A percentile compares a stretch with the other conserved stretches of the same genome.
Conservation (phyloP, 2,329 filamentous ascomycete species). For the Neonectria hederae region DNA sequence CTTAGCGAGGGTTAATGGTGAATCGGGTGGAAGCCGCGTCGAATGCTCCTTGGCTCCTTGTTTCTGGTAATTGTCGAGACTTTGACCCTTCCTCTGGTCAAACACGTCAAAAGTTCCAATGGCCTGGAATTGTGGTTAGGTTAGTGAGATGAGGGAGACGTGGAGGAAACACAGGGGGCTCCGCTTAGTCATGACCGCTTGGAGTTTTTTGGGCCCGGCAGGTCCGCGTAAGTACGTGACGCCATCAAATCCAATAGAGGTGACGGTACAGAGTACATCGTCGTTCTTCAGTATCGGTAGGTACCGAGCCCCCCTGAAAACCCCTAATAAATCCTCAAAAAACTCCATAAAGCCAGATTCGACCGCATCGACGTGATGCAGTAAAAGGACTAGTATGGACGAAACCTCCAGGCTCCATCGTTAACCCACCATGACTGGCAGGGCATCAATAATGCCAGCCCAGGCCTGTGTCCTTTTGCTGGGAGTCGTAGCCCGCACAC, state of each 20-base stretch:
- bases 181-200: slow-evolving; percentile 14
- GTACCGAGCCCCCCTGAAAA: too few species aligned
- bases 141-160: slow-evolving; percentile 23
- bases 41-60: neutral
- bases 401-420: neutral
- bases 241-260: neutral
- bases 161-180: slow-evolving; percentile 21
- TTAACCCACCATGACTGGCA: neutral
- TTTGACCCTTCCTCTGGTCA: slow-evolving; percentile 6
- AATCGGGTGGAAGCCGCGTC: neutral
- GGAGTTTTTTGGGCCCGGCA: slow-evolving; percentile 2
- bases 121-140: neutral
- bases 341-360: neutral
- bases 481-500: neutral
- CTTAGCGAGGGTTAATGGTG: neutral
- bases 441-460: neutral
- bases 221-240: neutral
- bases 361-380: neutral
- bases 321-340: neutral
- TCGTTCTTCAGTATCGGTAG: too few species aligned
- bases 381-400: neutral
- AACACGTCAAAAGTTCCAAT: slow-evolving; percentile 6
- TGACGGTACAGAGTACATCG: neutral
- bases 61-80: slow-evolving; percentile 2
- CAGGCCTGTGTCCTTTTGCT: neutral